Evolutionary conservation across 129 eudicot genomes (phyloP), one percentile per base, ranked within the genome.

Genomic region (Centaurea solstitialis): DNA sequence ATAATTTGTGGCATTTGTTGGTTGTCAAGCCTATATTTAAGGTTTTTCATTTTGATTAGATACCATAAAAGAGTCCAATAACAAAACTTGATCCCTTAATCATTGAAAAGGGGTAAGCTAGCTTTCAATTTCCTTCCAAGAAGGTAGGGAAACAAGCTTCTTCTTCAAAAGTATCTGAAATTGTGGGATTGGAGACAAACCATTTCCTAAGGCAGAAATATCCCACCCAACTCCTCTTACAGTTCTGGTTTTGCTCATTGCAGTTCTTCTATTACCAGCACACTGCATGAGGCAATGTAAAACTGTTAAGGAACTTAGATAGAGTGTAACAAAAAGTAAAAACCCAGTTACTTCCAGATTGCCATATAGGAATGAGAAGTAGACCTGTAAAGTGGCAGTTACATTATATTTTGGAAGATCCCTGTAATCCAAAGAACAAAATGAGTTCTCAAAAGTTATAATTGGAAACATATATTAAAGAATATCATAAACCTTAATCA

Each of bases 191-290:
- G 10, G 80, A 76, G 6, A 76, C 92, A 64, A 57, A 93, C 99
- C 99, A 88, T 95, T 95, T 84, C 99, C 99, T 77, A 95, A 76
- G 24, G 99, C 98, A 41, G 94, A 75, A 83, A 91, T 79, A 77
- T 91, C 99, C 99, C 99, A 95, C 22, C 99, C 99, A 88, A 95
- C 99, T 89, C 99, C 99, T 84, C 83, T 95, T 77, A 95, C 99
- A 72, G 88, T 89, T 81, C 89, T 87, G 72, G 81, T 85, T 76
- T 95, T 89, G 95, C 99, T 95, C 99, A 95, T 95, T 71, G 99
- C 99, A 65, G 99, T 95, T 86, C 99, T 91, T 78, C 99, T 83
- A 68, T 95, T 95, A 64, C 98, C 98, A 86, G 99, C 99, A 88
- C 99, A 95, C 97, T 95, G 82, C 57, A 84, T 65, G 71, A 76